Conservation (phyloP, 345 rosid genomes). For the Stellera chamaejasme region DNA sequence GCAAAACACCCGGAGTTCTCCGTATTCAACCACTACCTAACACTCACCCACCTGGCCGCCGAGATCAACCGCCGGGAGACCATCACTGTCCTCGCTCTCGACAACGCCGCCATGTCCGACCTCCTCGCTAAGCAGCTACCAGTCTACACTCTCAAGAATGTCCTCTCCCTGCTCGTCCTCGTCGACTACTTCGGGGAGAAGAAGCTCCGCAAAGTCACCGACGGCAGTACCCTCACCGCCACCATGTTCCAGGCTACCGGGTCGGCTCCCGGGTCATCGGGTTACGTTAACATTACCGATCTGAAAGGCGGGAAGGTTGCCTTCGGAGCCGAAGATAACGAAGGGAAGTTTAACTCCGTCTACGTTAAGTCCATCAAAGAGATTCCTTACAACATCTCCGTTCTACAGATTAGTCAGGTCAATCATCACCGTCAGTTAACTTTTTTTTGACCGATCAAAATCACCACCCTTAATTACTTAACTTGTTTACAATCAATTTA, state of each 20-base stretch:
- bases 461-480: no score
- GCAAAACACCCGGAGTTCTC: slow-evolving; percentile 21
- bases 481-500: no score
- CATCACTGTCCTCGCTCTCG: slow-evolving; percentile 29
- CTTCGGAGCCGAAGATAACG: slow-evolving; percentile 20
- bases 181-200: slow-evolving; percentile 24
- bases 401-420: slow-evolving; percentile 25
- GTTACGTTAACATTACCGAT: slow-evolving; percentile 26
- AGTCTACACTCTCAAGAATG: neutral
- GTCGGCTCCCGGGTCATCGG: slow-evolving; percentile 16
- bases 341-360: slow-evolving; percentile 8
- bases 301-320: slow-evolving; percentile 2
- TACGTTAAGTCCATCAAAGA: slow-evolving; percentile 16
- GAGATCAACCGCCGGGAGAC: slow-evolving; percentile 22
- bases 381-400: slow-evolving; percentile 22
- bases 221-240: slow-evolving; percentile 14
- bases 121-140: slow-evolving; percentile 10
- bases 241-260: slow-evolving; percentile 32
- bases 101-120: slow-evolving; percentile 12
- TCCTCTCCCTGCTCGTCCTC: slow-evolving; percentile 25
- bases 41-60: slow-evolving; percentile 17
- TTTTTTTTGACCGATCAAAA: neutral
- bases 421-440: slow-evolving; percentile 13
- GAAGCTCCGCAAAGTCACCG: slow-evolving; percentile 11
- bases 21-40: slow-evolving; percentile 19